Evolutionary conservation across 805 yeast genomes (phyloP), one percentile per base, ranked within the genome.

Genomic region (Yarrowia alimentaria): DNA sequence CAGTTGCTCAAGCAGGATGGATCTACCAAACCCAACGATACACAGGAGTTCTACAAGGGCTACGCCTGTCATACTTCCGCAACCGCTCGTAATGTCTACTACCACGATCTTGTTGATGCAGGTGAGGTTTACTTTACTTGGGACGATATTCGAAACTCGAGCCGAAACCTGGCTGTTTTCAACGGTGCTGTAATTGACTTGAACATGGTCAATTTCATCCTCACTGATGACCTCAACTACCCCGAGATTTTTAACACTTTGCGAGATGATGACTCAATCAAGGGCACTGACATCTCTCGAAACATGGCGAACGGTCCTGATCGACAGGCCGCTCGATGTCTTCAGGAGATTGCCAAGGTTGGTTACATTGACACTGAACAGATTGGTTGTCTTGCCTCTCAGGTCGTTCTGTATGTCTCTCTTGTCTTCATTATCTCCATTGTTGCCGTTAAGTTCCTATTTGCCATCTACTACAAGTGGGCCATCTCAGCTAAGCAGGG

Each of bases 391-490:
- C 81, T 93, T 61, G 95, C 96, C 0, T 88, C 97, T 0, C 71
- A 80, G 51, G 80, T 90, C 30, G 96, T 93, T 1, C 75, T 93
- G 54, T 79, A 80, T 59, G 76, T 84, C 6, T 85, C 97, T 1
- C 74, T 93, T 60, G 82, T 85, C 8, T 88, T 93, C 63, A 90
- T 93, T 60, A 72, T 93, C 53, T 76, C 94, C 1, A 78, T 93
- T 50, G 95, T 89, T 18, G 61, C 81, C 48, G 73, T 73, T 33
- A 90, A 90, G 68, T 93, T 93, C 60, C 52, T 84, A 11, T 72
- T 91, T 64, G 97, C 99, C 0, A 82, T 91, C 62, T 87, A 89
- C 64, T 93, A 83, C 73, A 81, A 84, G 59, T 91, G 96, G 95
- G 67, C 79, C 53, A 68, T 91, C 14, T 75, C 96, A 8, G 78